Percentiles rank a stretch among this genome's conserved stretches.
Conservation (phyloP, 108 stramenopile species). For the Cylindrotheca fusiformis region DNA sequence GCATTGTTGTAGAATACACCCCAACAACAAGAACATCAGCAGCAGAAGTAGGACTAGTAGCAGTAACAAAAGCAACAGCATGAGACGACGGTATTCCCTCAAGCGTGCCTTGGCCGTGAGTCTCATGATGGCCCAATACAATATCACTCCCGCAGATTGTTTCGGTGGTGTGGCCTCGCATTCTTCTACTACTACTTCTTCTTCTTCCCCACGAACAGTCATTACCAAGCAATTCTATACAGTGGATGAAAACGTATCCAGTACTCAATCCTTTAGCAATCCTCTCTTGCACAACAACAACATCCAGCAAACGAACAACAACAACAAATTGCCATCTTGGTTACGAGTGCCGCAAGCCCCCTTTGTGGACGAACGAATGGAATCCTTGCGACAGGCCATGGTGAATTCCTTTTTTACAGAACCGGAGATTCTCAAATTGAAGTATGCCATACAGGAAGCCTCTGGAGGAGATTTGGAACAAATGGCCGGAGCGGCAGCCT, state of each 20-base stretch:
- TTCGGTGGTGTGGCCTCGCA: constrained; percentile 5
- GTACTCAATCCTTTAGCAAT: constrained; percentile 6
- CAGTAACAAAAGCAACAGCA: neutral
- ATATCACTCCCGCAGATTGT: constrained; percentile 12
- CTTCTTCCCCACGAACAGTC: neutral
- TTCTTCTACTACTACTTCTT: neutral
- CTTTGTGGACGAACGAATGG: constrained; percentile 26
- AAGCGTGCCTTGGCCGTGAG: neutral
- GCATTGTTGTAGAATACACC: too few species aligned
- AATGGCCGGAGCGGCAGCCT: constrained; percentile 73
- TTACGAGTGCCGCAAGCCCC: constrained; percentile 24
- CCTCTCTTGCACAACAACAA: neutral
- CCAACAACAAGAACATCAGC: too few species aligned
- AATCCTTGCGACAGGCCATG: constrained; percentile 32
- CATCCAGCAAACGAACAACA: neutral
- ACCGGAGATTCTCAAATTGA: constrained; percentile 36
- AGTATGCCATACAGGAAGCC: constrained; percentile 59
- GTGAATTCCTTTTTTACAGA: constrained; percentile 38
- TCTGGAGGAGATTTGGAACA: constrained; percentile 45
- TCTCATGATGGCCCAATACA: constrained; percentile 9
- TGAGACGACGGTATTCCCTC: neutral
- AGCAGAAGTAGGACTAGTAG: too few species aligned
- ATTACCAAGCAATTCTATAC: constrained; percentile 12
- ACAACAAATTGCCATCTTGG: constrained; percentile 34
- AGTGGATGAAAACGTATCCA: constrained; percentile 12